Evolutionary conservation across 352 stramenopile genomes (phyloP), one percentile per base, ranked within the genome.

Genomic region (Pythium angustatum): DNA sequence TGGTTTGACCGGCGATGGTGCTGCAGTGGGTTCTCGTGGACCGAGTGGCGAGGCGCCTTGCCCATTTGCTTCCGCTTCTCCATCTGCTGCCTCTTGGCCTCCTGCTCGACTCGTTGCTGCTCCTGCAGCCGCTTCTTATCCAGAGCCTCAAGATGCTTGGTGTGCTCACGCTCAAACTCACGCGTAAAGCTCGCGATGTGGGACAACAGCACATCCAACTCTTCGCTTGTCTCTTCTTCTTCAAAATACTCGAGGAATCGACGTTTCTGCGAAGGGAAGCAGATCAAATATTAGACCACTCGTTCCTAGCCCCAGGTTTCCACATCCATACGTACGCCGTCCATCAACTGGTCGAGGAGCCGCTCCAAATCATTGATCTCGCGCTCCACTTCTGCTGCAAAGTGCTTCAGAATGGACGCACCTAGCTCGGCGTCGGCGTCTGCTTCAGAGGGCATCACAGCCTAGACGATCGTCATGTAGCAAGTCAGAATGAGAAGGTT

Each of bases 161-260:
- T 70, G 65, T 93, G 79, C 40, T 91, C 85, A 21, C 80, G 83
- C 22, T 77, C 70, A 54, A 87, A 94, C 62, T 94, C 85, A 24
- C 43, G 73, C 8, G 77, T 90, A 55, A 93, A 94, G 40, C 83
- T 87, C 1, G 83, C 81, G 52, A 94, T 88, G 61, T 90, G 74
- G 22, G 73, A 74, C 10, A 93, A 73, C 52, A 94, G 49, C 51
- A 90, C 79, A 51, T 94, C 82, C 44, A 94, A 58, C 57, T 91
- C 81, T 48, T 94, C 85, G 30, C 84, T 77, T 3, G 80, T 89
- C 22, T 89, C 85, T 54, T 93, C 80, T 60, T 94, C 85, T 66
- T 92, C 85, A 58, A 94, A 91, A 61, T 93, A 93, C 55, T 91
- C 76, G 11, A 94, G 70, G 57, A 93, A 93, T 15, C 79, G 72